phyloP scores from a whole-genome alignment of 306 rosid species.

The Cotoneaster glaucophyllus region DNA sequence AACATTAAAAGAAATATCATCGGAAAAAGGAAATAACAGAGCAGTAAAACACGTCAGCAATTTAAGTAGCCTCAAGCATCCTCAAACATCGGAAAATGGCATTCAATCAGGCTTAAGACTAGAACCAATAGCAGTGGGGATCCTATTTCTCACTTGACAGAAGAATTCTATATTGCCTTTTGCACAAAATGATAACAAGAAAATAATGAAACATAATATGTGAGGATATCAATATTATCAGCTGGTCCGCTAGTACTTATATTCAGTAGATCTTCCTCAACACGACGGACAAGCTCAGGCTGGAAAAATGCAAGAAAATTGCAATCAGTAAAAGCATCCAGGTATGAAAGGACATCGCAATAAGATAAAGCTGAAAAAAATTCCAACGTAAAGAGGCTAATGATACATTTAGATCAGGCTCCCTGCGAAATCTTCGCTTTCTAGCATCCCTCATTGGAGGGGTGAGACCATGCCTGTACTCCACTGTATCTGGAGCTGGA shows the following conservation, averaged over 20 bases:
- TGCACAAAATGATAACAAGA: background rate
- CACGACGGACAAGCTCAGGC: constrained; percentile 96
- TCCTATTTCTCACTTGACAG: background rate
- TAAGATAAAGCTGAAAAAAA: background rate
- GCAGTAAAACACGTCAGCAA: background rate
- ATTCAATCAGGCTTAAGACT: background rate
- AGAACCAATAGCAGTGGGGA: background rate
- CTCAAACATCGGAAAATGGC: background rate
- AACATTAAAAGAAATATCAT: background rate
- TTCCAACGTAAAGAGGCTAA: background rate
- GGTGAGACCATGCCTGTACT: constrained; percentile 87
- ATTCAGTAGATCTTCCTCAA: constrained; percentile 85
- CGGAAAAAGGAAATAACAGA: background rate
- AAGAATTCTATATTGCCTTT: background rate
- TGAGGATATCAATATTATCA: constrained; percentile 75
- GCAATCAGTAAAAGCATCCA: background rate
- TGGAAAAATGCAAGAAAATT: constrained; percentile 36
- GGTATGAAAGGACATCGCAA: background rate
- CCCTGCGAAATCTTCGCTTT: constrained; percentile 87
- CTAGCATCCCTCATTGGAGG: constrained; percentile 98
- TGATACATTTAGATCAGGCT: constrained; percentile 82
- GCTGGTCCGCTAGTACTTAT: constrained; percentile 74
- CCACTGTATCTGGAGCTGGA: constrained; percentile 56
- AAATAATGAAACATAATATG: background rate
- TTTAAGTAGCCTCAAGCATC: background rate